Evolutionary conservation across 495 filamentous ascomycete genomes (phyloP).

Genomic region (Neurospora sp.): DNA sequence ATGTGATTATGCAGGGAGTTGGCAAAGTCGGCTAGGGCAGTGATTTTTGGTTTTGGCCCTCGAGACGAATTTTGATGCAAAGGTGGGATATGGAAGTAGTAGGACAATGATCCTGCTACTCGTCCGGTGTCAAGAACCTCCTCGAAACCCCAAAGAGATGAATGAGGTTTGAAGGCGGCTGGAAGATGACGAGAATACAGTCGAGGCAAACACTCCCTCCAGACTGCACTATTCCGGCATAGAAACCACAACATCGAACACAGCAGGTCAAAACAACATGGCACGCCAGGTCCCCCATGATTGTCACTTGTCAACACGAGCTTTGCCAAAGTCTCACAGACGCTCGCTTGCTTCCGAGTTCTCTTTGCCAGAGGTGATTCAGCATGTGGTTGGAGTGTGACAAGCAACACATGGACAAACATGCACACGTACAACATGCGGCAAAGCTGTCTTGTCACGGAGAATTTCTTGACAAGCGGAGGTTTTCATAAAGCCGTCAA

Average conservation of each 20-base stretch:
- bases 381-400: background rate
- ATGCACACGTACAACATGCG: background rate
- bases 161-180: background rate
- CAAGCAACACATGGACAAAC: background rate
- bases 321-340: background rate
- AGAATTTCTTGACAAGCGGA: background rate
- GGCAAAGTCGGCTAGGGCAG: background rate
- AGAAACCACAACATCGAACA: background rate
- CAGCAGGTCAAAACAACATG: background rate
- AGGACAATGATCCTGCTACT: background rate
- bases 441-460: background rate
- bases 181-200: background rate
- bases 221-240: background rate
- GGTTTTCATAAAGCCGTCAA: background rate
- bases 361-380: background rate
- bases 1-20: background rate
- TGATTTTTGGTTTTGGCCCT: background rate
- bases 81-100: background rate
- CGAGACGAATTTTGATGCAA: background rate
- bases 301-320: background rate
- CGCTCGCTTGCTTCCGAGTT: background rate
- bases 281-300: background rate
- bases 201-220: background rate
- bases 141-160: background rate
- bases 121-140: background rate